Conservation (phyloP, 306 rosid species). For the Trifolium repens region DNA sequence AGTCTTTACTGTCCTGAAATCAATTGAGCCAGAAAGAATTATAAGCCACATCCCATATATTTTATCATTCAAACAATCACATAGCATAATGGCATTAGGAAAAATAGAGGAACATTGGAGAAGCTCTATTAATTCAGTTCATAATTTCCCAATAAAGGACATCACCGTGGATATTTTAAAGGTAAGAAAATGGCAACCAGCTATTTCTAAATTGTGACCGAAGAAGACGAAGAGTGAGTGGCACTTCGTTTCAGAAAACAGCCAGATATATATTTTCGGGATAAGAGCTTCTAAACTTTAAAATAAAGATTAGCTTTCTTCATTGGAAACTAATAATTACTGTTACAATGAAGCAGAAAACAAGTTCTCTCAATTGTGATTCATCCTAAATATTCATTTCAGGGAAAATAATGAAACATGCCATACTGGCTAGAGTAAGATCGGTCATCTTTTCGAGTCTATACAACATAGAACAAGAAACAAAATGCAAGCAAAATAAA, state of each 20-base stretch:
- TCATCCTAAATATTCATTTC: conserved; percentile 27
- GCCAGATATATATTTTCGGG: neutral
- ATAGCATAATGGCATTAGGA: conserved; percentile 6
- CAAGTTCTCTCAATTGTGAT: neutral
- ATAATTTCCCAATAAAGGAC: conserved; percentile 17
- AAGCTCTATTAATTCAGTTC: conserved; percentile 5
- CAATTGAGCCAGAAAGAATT: conserved; percentile 46
- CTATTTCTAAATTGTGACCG: conserved; percentile 2
- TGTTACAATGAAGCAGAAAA: conserved; percentile 24
- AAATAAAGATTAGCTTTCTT: conserved; percentile 4
- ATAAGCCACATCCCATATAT: conserved; percentile 33
- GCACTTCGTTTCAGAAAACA: conserved; percentile 12
- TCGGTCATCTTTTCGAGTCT: conserved; percentile 13
- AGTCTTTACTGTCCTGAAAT: conserved; percentile 85
- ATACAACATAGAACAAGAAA: conserved; percentile 31
- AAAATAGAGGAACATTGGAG: conserved; percentile 9
- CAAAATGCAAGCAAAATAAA: conserved; percentile 33
- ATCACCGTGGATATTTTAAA: conserved; percentile 1
- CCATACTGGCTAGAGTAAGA: conserved; percentile 28
- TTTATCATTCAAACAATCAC: conserved; percentile 21
- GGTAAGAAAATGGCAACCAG: conserved; percentile 22
- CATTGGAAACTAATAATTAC: conserved; percentile 3
- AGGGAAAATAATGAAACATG: conserved; percentile 32
- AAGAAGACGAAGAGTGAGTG: neutral
- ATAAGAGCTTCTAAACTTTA: conserved; percentile 14